Conservation (phyloP, 1,284 basidiomycete genomes). For the Apiotrichum montevideense region DNA sequence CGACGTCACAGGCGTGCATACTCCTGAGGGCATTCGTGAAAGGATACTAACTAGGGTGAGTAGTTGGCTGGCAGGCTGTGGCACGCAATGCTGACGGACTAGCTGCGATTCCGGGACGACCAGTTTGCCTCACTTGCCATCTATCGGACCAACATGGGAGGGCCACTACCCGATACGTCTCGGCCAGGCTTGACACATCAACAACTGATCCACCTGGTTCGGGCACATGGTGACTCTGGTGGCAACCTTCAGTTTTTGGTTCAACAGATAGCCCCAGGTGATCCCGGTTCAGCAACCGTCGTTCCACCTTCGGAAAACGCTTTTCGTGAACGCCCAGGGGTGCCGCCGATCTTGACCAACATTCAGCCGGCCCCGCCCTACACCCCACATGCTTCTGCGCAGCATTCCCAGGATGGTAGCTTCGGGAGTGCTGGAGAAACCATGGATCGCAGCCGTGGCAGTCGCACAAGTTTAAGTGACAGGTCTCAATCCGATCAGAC, state of each 20-base stretch:
- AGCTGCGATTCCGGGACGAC: conserved; percentile 79
- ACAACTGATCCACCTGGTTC: conserved; percentile 64
- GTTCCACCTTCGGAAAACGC: conserved; percentile 28
- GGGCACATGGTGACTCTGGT: conserved; percentile 62
- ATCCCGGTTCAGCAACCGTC: conserved; percentile 30
- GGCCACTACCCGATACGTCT: conserved; percentile 60
- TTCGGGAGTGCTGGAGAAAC: conserved; percentile 36
- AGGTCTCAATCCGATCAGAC: not conserved
- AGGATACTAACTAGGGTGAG: conserved; percentile 74
- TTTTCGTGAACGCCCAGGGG: conserved; percentile 14
- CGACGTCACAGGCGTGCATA: conserved; percentile 65
- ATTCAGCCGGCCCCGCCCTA: conserved; percentile 11
- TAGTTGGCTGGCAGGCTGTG: conserved; percentile 1
- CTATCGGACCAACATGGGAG: conserved; percentile 76
- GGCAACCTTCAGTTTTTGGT: conserved; percentile 77
- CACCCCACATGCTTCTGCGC: conserved; percentile 14
- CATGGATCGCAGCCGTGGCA: conserved; percentile 17
- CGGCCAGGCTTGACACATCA: conserved; percentile 64
- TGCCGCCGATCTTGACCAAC: conserved; percentile 30
- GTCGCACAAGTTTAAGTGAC: conserved; percentile 6
- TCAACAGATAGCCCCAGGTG: conserved; percentile 33
- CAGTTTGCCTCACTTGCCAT: conserved; percentile 70
- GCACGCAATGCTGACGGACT: not conserved
- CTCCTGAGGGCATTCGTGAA: conserved; percentile 70
- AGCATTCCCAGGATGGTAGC: conserved; percentile 41